phyloP scores from a whole-genome alignment of 306 rosid species.

The Prunus mira region DNA sequence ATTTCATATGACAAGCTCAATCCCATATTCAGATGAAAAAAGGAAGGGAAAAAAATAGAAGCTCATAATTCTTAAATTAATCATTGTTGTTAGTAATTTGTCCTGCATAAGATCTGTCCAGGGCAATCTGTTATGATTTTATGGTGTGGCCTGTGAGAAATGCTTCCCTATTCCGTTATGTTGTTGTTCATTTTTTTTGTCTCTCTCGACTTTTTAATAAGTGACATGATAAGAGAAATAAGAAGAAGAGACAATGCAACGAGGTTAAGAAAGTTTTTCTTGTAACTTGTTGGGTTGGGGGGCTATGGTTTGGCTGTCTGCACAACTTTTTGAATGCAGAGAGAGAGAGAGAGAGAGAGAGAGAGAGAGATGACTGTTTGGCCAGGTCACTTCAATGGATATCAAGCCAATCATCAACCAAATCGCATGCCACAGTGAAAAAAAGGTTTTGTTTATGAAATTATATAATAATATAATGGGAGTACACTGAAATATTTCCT shows the following conservation, averaged over 20 bases:
- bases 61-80: not conserved
- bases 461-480: constrained; percentile 16
- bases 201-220: too few species aligned
- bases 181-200: too few species aligned
- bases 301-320: not conserved
- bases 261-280: too few species aligned
- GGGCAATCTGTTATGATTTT: not conserved
- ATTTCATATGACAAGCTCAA: not conserved
- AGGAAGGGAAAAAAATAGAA: not conserved
- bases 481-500: not conserved
- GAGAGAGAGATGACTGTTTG: not conserved
- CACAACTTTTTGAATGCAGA: not conserved
- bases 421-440: constrained; percentile 46
- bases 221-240: too few species aligned
- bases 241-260: too few species aligned
- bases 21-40: too few species aligned
- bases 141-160: too few species aligned
- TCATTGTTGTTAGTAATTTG: not conserved
- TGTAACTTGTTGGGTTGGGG: too few species aligned
- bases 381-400: not conserved
- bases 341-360: too few species aligned
- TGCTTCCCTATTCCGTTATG: too few species aligned
- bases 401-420: constrained; percentile 25
- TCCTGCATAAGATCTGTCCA: not conserved
- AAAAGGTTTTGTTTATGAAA: constrained; percentile 5